Conservation (phyloP, 2,329 filamentous ascomycete genomes). For the Cladosporium velox region DNA sequence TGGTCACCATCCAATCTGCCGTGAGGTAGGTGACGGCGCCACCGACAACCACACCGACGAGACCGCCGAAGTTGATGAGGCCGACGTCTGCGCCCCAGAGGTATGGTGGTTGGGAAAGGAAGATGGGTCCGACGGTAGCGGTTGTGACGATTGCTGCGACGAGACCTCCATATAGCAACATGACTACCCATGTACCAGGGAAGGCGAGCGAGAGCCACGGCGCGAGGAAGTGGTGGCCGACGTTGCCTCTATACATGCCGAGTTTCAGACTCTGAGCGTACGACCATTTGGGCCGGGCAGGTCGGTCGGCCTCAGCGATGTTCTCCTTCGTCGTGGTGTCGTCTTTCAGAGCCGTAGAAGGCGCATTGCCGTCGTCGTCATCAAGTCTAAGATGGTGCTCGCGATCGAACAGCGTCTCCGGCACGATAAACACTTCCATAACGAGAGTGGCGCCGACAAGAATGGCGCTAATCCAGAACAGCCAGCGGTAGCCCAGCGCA, state of each 20-base stretch:
- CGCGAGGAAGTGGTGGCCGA: slow-evolving; percentile 39
- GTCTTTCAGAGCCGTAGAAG: slow-evolving; percentile 28
- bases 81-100: slow-evolving; percentile 45
- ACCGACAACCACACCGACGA: slow-evolving; percentile 42
- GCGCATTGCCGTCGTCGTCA: slow-evolving; percentile 23
- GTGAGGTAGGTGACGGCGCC: slow-evolving; percentile 41
- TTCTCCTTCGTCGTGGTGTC: slow-evolving; percentile 29
- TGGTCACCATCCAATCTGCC: slow-evolving; percentile 42
- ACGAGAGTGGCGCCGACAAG: slow-evolving; percentile 38
- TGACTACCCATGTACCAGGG: slow-evolving; percentile 46
- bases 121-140: slow-evolving; percentile 41
- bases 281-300: slow-evolving; percentile 21
- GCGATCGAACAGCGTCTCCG: slow-evolving; percentile 45
- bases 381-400: slow-evolving; percentile 29
- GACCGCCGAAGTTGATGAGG: slow-evolving; percentile 42
- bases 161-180: slow-evolving; percentile 46
- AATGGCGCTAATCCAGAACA: slow-evolving; percentile 46
- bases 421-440: slow-evolving; percentile 41
- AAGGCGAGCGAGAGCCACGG: slow-evolving; percentile 43
- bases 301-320: slow-evolving; percentile 9
- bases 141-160: slow-evolving; percentile 45
- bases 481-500: slow-evolving; percentile 39
- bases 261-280: slow-evolving; percentile 39
- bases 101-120: slow-evolving; percentile 44
- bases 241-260: slow-evolving; percentile 39